A percentile compares a stretch with the other conserved stretches of the same genome.
phyloP scores from a whole-genome alignment of 345 rosid genomes.

The Rhodamnia argentea region DNA sequence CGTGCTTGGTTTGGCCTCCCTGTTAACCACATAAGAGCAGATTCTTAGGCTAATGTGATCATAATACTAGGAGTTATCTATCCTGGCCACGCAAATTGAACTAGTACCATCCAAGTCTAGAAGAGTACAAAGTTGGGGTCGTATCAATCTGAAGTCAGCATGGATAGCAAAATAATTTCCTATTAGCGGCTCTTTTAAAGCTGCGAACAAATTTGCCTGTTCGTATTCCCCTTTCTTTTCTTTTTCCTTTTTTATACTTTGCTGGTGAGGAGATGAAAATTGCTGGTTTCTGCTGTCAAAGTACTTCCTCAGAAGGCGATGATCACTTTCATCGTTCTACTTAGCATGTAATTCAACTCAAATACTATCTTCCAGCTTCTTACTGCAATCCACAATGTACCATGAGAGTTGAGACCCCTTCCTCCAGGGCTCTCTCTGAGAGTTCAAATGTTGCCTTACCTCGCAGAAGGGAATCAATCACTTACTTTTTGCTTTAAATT shows the following conservation, averaged over 20 bases:
- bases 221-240: background rate
- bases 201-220: background rate
- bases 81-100: background rate
- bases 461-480: background rate
- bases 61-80: background rate
- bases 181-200: background rate
- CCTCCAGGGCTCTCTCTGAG: background rate
- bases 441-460: background rate
- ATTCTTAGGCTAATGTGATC: background rate
- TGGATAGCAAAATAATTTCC: background rate
- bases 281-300: background rate
- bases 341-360: background rate
- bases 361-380: background rate
- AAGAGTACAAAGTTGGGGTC: background rate
- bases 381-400: background rate
- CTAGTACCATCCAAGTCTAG: conserved; percentile 17
- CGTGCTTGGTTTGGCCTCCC: conserved; percentile 43
- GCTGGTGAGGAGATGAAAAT: background rate
- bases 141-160: no score
- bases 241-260: background rate
- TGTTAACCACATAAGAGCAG: conserved; percentile 1
- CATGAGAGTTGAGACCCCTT: background rate
- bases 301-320: background rate
- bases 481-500: background rate
- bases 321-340: background rate